Base-by-base conservation (phyloP, 1,284 basidiomycete genomes). In the Leccinum pachyderme region DNA sequence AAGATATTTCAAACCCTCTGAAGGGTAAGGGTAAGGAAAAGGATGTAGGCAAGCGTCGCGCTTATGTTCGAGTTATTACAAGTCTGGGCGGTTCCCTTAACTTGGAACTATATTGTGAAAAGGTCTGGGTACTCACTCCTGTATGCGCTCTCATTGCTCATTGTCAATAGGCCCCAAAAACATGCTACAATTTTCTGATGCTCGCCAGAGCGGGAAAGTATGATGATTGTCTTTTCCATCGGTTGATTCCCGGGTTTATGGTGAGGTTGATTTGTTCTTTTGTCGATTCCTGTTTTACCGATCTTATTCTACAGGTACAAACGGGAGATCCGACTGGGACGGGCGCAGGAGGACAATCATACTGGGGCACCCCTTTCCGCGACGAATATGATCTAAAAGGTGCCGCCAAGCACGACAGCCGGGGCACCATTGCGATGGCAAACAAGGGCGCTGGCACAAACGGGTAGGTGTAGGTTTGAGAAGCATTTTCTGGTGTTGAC, bases 211-310 rank as follows among this genome's bases (percentile, higher is more conserved):
- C 86, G 33, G 94, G 95, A 3, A 93, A 95, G 63, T 99, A 98
- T 70, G 87, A 98, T 63, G 78, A 93, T 63, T 87, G 85, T 57
- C 70, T 90, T 31, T 99, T 99, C 72, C 96, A 99, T 69, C 86
- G 96, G 33, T 78, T 97, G 48, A 93, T 99, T 12, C 95, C 95
- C 5, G 95, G 93, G 0, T 99, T 99, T 70, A 99, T 99, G 97
- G 90, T 91, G 60, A 48, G 77, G 69, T 32, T 12, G 31, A 18
- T 55, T 44, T 18, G 5, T 51, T 44, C 13, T 5, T 12, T 35
- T 18, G 41, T 37, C 25, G 9, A 47, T 44, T 4, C 29, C 15
- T 28, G 24, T 47, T 47, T 24, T 7, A 1, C 44, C 9, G 31
- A 57, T 45, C 35, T 45, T 52, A 6, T 31, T 27, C 9, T 13